phyloP scores from a whole-genome alignment of 441 rosid genomes.

The Arabidopsis hybrid region DNA sequence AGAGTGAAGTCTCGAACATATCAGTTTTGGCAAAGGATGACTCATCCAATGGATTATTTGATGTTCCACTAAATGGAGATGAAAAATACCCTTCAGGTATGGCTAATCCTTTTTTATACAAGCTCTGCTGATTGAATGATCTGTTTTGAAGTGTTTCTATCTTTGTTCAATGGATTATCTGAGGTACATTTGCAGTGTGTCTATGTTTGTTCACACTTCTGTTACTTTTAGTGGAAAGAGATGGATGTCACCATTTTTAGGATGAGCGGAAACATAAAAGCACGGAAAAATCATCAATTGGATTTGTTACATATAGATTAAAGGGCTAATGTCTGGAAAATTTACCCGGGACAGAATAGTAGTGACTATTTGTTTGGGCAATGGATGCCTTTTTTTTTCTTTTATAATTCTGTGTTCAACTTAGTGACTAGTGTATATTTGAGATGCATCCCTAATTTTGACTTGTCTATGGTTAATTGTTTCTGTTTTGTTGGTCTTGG shows the following conservation, averaged over 20 bases:
- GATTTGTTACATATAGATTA: constrained; percentile 18
- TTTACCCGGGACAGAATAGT: neutral
- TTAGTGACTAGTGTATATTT: neutral
- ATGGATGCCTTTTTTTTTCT: neutral
- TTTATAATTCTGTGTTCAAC: neutral
- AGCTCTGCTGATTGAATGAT: constrained; percentile 24
- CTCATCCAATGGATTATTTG: constrained; percentile 60
- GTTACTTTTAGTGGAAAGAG: constrained; percentile 20
- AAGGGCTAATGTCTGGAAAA: constrained; percentile 10
- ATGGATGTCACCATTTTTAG: constrained; percentile 5
- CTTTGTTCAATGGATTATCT: no score
- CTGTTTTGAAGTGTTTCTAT: neutral
- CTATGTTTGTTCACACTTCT: constrained; percentile 19
- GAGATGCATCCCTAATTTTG: neutral
- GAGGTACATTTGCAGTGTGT: constrained; percentile 1
- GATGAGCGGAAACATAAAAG: constrained; percentile 1
- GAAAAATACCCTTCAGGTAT: constrained; percentile 72
- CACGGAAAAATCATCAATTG: neutral
- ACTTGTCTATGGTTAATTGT: constrained; percentile 19
- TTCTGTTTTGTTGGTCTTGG: neutral
- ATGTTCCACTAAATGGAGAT: constrained; percentile 82
- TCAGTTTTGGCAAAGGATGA: constrained; percentile 54
- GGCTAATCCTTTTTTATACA: constrained; percentile 8
- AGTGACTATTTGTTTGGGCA: constrained; percentile 3
- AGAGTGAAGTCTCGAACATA: constrained; percentile 52